Base-by-base conservation (phyloP, 768 basidiomycete genomes). In the Lentinula boryana region DNA sequence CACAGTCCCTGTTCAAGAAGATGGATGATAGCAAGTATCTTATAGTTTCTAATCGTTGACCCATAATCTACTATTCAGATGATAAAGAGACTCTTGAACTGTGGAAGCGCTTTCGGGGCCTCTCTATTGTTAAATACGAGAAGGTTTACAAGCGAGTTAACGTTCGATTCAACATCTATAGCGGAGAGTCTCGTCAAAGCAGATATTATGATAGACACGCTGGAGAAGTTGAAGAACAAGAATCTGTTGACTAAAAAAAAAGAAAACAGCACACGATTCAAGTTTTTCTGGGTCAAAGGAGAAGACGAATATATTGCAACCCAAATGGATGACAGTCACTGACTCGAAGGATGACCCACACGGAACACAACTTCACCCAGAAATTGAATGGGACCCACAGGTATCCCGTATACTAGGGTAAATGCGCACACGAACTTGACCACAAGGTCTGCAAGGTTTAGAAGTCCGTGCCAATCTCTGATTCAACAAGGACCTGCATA, bases 151-250 rank as follows among this genome's bases (percentile, higher is more conserved):
- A 67, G 13, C 69, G 71, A 51, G 66, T 78, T 36, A 76, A 75
- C 63, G 73, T 76, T 54, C 66, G 71, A 57, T 78, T 76, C 60
- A 75, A 77, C 64, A 71, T 72, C 9, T 78, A 75, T 65, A 69
- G 68, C 62, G 77, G 75, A 21, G 77, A 66, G 65, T 18, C 65
- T 71, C 48, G 76, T 77, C 54, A 68, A 65, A 35, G 61, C 65
- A 1, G 72, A 73, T 38, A 67, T 64, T 5, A 74, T 76, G 66
- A 64, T 74, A 52, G 62, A 68, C 23, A 70, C 70, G 2, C 67
- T 74, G 60, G 50, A 67, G 32, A 66, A 67, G 63, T 72, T n/a
- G 61, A 69, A 58, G 70, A 71, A 58, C 70, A 73, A 63, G 54
- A 53, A 4, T 46, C 64, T 32, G 40, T 54, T 46, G 44, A 62